Percentiles rank a stretch among this genome's conserved stretches.
These are phyloP conservation scores for Pueraria montana DNA, from an alignment of 306 rosid genomes.

Conservation along the genomic window DNA sequence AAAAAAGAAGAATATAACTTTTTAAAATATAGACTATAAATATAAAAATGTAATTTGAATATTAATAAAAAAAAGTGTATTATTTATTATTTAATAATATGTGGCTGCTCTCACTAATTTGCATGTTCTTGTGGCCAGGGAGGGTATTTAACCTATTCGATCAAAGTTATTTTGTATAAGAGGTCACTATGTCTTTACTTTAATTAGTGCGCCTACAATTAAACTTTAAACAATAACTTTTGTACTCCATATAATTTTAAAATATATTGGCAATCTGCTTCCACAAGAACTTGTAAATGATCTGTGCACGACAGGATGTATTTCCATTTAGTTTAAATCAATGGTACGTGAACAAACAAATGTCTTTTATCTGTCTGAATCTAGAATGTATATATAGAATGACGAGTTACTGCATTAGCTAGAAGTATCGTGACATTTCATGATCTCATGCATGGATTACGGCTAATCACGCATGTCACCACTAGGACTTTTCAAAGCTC, in stretches of 20 bases:
- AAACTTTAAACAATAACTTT: neutral
- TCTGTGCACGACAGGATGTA: neutral
- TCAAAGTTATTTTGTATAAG: neutral
- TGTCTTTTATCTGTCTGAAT: neutral
- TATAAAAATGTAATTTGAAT: no score
- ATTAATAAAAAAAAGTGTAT: neutral
- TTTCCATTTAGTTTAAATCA: neutral
- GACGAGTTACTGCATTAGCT: neutral
- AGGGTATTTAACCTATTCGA: no score
- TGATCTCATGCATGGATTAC: conserved; percentile 1
- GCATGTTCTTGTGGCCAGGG: neutral
- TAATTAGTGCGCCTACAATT: neutral
- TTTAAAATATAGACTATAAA: neutral
- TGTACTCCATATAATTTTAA: neutral
- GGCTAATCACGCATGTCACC: neutral
- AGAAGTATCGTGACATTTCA: conserved; percentile 2
- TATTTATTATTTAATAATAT: neutral
- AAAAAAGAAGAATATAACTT: neutral
- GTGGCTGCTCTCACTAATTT: neutral
- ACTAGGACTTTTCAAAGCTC: neutral
- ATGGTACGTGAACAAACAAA: neutral
- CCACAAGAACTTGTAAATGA: neutral
- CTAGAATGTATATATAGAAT: neutral
- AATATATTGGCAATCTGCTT: neutral
- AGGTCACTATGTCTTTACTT: neutral